Evolutionary conservation across 106 monocot genomes (phyloP), one percentile per base, ranked within the genome.

Genomic region (Triglochin maritima): DNA sequence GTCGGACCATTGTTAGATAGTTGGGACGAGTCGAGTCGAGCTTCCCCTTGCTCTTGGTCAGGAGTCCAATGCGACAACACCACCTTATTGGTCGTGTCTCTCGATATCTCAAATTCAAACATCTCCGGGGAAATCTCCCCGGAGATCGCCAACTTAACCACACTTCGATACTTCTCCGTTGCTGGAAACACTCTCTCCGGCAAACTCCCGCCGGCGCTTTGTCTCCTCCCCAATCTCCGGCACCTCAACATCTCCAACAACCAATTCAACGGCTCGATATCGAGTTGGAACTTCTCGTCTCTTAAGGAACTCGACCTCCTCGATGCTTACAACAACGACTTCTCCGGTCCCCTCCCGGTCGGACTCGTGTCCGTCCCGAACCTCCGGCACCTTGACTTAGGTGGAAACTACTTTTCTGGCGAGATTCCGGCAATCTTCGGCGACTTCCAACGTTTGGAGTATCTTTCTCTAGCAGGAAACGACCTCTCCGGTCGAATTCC

Each of bases 371-470:
- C 56, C 16, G 63, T 85, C 9, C 79, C 77, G 3, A 79, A 17
- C 17, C 83, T 93, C 55, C 73, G 69, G 9, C 87, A 87, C 49
- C 52, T 92, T 6, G 92, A 92, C 65, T 77, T 92, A 44, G 92
- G 92, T 44, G 92, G 92, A 29, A 92, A 92, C 55, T 92, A 87
- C 74, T 87, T 92, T 78, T 87, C 82, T 13, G 92, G 92, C 4
- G 47, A 41, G 50, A 87, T 92, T 14, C 92, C 92, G 7, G 52
- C 53, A 15, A 59, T 43, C 44, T 87, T 81, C 14, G 87, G 92
- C 0, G 68, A 64, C 3, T 87, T 92, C 59, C 47, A 14, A 4
- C 17, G 50, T 5, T 16, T 92, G 15, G 64, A 49, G 41, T 92
- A 78, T 59, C 78, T 92, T 4, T 92, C 92, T 1, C 70, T 92